These are phyloP conservation scores for Exserohilum turcica DNA, from an alignment of 2,329 filamentous ascomycete species.

Conservation along the genomic window DNA sequence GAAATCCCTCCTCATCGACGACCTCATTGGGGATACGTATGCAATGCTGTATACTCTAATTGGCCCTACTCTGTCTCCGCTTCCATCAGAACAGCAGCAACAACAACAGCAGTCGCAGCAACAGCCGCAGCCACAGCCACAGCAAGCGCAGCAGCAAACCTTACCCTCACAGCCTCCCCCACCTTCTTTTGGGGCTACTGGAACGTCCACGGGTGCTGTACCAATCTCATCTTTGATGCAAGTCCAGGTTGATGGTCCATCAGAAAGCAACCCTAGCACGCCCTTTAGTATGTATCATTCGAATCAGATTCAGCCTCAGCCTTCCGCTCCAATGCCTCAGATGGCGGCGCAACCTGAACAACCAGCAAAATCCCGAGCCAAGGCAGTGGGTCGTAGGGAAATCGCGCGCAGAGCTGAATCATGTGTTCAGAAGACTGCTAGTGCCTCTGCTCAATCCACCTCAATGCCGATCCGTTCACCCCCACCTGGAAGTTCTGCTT, in stretches of 20 bases:
- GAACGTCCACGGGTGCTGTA: constrained; percentile 23
- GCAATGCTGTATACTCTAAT: constrained; percentile 74
- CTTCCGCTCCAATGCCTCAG: constrained; percentile 20
- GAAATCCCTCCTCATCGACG: constrained; percentile 84
- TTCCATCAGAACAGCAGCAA: constrained; percentile 52
- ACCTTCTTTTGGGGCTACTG: constrained; percentile 3
- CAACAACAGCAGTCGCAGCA: constrained; percentile 24
- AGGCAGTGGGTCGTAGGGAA: constrained; percentile 64
- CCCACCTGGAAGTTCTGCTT: constrained; percentile 19
- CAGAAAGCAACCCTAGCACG: constrained; percentile 19
- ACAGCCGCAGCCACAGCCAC: constrained; percentile 38
- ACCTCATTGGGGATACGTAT: constrained; percentile 91
- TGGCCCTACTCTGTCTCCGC: constrained; percentile 61
- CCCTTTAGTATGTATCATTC: constrained; percentile 37
- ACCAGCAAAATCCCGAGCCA: constrained; percentile 50
- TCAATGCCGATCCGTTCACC: constrained; percentile 45
- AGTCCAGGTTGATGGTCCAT: constrained; percentile 38
- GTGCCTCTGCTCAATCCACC: constrained; percentile 34
- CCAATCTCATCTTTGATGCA: constrained; percentile 42
- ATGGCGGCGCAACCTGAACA: constrained; percentile 26
- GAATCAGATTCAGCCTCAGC: constrained; percentile 28
- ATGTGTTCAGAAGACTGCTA: constrained; percentile 53
- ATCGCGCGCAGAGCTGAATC: constrained; percentile 64
- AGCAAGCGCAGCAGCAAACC: constrained; percentile 40
- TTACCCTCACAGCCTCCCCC: constrained; percentile 12